These are phyloP conservation scores for Aspergillus niger DNA, from an alignment of 2,329 filamentous ascomycete species.

Conservation along the genomic window DNA sequence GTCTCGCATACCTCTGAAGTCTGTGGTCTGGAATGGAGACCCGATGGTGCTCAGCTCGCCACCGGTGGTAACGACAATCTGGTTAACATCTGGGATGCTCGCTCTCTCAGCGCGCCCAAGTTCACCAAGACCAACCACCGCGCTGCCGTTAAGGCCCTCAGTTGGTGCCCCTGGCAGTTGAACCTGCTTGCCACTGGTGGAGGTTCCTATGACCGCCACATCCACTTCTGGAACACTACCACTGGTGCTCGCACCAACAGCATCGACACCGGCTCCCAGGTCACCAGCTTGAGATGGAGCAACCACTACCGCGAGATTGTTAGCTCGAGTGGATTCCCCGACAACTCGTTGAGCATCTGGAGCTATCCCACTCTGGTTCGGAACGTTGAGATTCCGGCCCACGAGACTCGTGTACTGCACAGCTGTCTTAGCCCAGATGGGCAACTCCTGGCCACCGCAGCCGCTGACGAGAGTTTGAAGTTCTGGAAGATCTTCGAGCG, in stretches of 20 bases:
- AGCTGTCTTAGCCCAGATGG: constrained; percentile 96
- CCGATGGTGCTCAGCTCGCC: constrained; percentile 93
- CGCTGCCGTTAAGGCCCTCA: constrained; percentile 95
- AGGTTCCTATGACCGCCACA: constrained; percentile 94
- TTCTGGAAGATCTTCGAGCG: constrained; percentile 99
- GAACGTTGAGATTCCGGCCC: constrained; percentile 95
- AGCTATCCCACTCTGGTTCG: constrained; percentile 96
- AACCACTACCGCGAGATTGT: constrained; percentile 97
- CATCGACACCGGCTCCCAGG: constrained; percentile 97
- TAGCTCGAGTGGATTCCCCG: constrained; percentile 96
- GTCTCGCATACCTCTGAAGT: constrained; percentile 97
- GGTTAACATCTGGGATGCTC: constrained; percentile 98
- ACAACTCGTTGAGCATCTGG: constrained; percentile 99
- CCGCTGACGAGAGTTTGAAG: constrained; percentile 95
- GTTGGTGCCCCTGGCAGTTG: constrained; percentile 98
- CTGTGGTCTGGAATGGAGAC: constrained; percentile 95
- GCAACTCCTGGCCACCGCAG: constrained; percentile 95
- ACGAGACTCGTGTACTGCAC: constrained; percentile 95
- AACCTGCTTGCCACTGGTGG: constrained; percentile 96
- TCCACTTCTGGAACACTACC: constrained; percentile 99
- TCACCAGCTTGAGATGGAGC: constrained; percentile 95
- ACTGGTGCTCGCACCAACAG: constrained; percentile 97
- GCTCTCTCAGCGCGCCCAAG: constrained; percentile 88
- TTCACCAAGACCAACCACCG: constrained; percentile 99
- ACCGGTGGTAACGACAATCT: constrained; percentile 99